Percentiles rank a stretch among this genome's conserved stretches.
phyloP scores from a whole-genome alignment of 1,139 yeast genomes.

The Lodderomyces pseudojiufengensis region DNA sequence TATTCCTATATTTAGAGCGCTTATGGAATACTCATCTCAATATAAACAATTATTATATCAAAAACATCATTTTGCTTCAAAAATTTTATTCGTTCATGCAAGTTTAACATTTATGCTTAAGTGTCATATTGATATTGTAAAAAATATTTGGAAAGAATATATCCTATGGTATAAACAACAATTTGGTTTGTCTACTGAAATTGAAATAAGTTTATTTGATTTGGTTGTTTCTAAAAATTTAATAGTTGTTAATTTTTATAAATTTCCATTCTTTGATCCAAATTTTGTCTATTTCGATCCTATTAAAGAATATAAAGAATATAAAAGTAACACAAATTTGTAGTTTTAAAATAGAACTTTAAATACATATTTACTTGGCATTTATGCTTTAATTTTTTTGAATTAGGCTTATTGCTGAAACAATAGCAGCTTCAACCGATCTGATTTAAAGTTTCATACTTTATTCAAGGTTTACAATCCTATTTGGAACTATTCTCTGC shows the following conservation, averaged over 20 bases:
- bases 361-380: no score
- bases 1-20: conserved; percentile 27
- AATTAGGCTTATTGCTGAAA: no score
- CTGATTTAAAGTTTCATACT: no score
- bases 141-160: conserved; percentile 28
- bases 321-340: no score
- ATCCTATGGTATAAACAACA: conserved; percentile 20
- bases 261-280: conserved; percentile 10
- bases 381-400: no score
- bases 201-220: conserved; percentile 16
- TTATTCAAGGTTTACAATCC: no score
- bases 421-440: no score
- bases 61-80: conserved; percentile 22
- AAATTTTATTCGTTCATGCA: conserved; percentile 23
- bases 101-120: conserved; percentile 19
- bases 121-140: conserved; percentile 18
- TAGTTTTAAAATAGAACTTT: no score
- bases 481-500: no score
- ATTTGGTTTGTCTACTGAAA: conserved; percentile 14
- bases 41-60: conserved; percentile 19
- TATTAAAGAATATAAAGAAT: conserved; percentile 2
- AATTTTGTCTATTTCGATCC: no score
- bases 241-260: conserved; percentile 3
- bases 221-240: conserved; percentile 8
- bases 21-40: conserved; percentile 18